Evolutionary conservation across 306 rosid species (phyloP), one percentile per base, ranked within the genome.

Genomic region (Arachis stenosperma): DNA sequence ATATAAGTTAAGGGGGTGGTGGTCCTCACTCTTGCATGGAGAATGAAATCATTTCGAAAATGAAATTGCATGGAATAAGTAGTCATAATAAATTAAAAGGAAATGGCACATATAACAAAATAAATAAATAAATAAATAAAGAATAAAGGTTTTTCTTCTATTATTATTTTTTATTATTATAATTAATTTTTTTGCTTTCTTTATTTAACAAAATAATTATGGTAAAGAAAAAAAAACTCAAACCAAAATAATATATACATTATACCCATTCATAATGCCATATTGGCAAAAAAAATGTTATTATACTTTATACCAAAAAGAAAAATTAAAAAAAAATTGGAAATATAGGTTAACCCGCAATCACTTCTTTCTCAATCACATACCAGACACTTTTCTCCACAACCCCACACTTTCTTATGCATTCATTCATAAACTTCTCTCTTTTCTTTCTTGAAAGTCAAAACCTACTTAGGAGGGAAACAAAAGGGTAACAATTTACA

Each of bases 11-110:
- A 33, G 37, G 37, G 52, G 61, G 93, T 84, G 61, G 93, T 84
- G 97, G 97, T 90, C 94, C 94, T 78, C 3, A 52, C 78, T 82
- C 82, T 85, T 82, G 71, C 83, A 83, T 69, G 83, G 79, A 80
- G 79, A 80, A 78, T 65, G 79, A 84, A 88, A 90, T 85, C 87
- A 87, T 88, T 88, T 87, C 80, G 93, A 85, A 39, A 85, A 75
- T 53, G 94, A 88, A 82, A 84, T 82, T 85, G 85, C 88, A 81
- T 75, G 83, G 60, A 77, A 22, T 22, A 22, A 75, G 36, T 48
- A 70, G 84, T 66, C 77, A 65, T 73, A 9, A 78, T 33, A 33
- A 33, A 33, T 33, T 33, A 33, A 33, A 33, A 22, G 27, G 3
- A 64, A 29, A 30, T 51, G 48, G 77, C 54, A 65, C 75, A 81